Evolutionary conservation across 306 rosid genomes (phyloP).

Genomic region (Aeschynomene evenia): DNA sequence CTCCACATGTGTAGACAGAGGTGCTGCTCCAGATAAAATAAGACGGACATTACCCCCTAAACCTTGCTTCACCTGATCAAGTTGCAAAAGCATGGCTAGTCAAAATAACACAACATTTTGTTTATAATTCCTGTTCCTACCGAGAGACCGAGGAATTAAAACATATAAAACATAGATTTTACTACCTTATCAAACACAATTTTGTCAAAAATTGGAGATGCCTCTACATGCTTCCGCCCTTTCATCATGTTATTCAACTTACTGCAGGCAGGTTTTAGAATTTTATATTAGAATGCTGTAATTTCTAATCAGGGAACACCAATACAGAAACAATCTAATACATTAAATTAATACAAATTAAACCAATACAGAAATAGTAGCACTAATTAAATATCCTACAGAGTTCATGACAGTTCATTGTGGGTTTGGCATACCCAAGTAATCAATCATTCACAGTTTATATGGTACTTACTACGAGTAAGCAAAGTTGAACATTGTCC

Average conservation of each 20-base stretch:
- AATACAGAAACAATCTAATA: slow-evolving; percentile 5
- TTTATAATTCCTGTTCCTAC: neutral
- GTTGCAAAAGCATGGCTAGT: slow-evolving; percentile 38
- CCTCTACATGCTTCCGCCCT: slow-evolving; percentile 53
- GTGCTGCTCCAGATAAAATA: slow-evolving; percentile 97
- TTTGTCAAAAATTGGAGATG: slow-evolving; percentile 75
- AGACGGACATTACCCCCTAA: slow-evolving; percentile 88
- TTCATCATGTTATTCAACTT: slow-evolving; percentile 69
- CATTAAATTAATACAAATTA: neutral
- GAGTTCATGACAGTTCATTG: neutral
- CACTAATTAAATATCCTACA: slow-evolving; percentile 3
- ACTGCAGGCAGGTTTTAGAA: slow-evolving; percentile 47
- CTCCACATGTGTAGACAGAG: slow-evolving; percentile 81
- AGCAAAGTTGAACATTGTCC: slow-evolving; percentile 69
- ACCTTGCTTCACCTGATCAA: slow-evolving; percentile 80
- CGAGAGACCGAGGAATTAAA: neutral
- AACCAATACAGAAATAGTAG: slow-evolving; percentile 4
- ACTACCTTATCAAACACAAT: slow-evolving; percentile 82
- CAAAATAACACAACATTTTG: slow-evolving; percentile 4
- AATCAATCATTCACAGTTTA: neutral
- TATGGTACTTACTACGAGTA: slow-evolving; percentile 66
- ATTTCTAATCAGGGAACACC: neutral
- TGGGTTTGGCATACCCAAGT: neutral
- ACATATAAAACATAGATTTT: neutral
- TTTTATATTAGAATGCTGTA: slow-evolving; percentile 24